A percentile compares a stretch with the other conserved stretches of the same genome.
phyloP scores from a whole-genome alignment of 2,329 filamentous ascomycete genomes.

The Cryphonectria carpinicola region DNA sequence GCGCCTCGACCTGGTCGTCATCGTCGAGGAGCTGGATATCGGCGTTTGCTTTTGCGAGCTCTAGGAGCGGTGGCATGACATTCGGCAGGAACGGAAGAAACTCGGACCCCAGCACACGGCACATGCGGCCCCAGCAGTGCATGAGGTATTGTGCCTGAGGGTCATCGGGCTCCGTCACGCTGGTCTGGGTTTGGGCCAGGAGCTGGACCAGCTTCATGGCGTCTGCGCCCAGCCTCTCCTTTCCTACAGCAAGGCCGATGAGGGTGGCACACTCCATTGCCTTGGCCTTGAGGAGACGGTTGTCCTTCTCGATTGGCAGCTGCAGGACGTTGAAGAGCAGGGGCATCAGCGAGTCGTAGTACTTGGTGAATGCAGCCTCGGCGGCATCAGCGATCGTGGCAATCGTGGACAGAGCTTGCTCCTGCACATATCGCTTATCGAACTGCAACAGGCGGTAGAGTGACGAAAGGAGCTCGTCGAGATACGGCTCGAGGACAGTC shows the following conservation, averaged over 20 bases:
- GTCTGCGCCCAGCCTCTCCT: slow-evolving; percentile 86
- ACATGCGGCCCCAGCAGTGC: slow-evolving; percentile 99
- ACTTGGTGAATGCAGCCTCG: slow-evolving; percentile 91
- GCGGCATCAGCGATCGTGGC: slow-evolving; percentile 98
- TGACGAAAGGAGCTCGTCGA: slow-evolving; percentile 83
- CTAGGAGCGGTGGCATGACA: slow-evolving; percentile 91
- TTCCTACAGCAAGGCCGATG: slow-evolving; percentile 92
- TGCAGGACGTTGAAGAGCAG: slow-evolving; percentile 87
- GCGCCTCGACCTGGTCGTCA: slow-evolving; percentile 88
- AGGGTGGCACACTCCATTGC: slow-evolving; percentile 99
- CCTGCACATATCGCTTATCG: slow-evolving; percentile 94
- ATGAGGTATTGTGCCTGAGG: slow-evolving; percentile 96
- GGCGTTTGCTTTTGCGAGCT: slow-evolving; percentile 91
- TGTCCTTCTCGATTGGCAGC: slow-evolving; percentile 91
- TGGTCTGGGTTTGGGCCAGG: slow-evolving; percentile 82
- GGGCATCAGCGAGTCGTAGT: slow-evolving; percentile 96
- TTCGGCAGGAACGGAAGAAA: slow-evolving; percentile 91
- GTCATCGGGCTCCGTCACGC: slow-evolving; percentile 88
- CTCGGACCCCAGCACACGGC: slow-evolving; percentile 84
- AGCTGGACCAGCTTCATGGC: slow-evolving; percentile 86
- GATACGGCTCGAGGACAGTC: slow-evolving; percentile 85
- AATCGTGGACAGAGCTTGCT: slow-evolving; percentile 96
- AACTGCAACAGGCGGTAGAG: slow-evolving; percentile 88
- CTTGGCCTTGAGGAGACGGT: slow-evolving; percentile 87
- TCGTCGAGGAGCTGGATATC: slow-evolving; percentile 96